Conservation (phyloP, 2,329 filamentous ascomycete genomes). For the Domatiomyces globalis region DNA sequence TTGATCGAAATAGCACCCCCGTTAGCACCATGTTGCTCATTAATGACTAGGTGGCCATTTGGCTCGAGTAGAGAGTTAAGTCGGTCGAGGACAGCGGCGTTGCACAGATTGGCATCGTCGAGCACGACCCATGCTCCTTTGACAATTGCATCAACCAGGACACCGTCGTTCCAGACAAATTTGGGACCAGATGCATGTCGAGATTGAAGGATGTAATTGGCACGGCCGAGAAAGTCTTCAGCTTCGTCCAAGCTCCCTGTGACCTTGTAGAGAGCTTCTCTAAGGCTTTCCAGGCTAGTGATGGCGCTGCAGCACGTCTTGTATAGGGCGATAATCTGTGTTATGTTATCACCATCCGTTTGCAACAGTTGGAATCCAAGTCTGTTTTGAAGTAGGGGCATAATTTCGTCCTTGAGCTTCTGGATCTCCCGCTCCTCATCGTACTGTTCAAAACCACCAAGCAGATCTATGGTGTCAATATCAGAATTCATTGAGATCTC, state of each 20-base stretch:
- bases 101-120: constrained; percentile 95
- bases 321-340: neutral
- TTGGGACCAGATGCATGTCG: neutral
- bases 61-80: constrained; percentile 90
- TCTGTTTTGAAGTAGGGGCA: constrained; percentile 30
- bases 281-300: neutral
- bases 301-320: neutral
- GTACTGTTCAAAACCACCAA: constrained; percentile 91
- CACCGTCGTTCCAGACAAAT: constrained; percentile 93
- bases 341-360: neutral
- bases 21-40: constrained; percentile 74
- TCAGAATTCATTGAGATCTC: constrained; percentile 87
- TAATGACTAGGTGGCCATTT: constrained; percentile 74
- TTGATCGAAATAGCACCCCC: constrained; percentile 60
- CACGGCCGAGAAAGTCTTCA: neutral
- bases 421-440: constrained; percentile 64
- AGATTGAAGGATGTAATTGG: neutral
- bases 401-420: constrained; percentile 41
- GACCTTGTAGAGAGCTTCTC: neutral
- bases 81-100: constrained; percentile 81
- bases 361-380: constrained; percentile 23
- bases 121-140: constrained; percentile 84
- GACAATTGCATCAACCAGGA: constrained; percentile 75
- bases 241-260: neutral
- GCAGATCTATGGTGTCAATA: constrained; percentile 90